A percentile compares a stretch with the other conserved stretches of the same genome.
Evolutionary conservation across 2,329 filamentous ascomycete species (phyloP).

Genomic region (Talaromyces verruculosus): DNA sequence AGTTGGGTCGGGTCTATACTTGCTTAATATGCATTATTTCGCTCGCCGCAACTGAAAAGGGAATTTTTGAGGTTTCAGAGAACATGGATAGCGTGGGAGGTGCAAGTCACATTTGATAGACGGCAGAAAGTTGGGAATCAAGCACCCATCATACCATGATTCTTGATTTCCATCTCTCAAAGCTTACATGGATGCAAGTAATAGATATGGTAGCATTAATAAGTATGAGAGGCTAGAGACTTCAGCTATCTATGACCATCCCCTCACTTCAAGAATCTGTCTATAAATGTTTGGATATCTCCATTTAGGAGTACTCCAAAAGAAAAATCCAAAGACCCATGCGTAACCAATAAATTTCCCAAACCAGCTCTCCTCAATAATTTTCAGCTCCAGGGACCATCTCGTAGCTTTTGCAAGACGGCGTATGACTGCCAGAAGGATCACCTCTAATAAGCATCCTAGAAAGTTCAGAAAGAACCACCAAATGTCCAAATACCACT

Average conservation of each 20-base stretch:
- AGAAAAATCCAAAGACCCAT: conserved; percentile 3
- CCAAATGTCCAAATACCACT: conserved; percentile 2
- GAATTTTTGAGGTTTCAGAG: not conserved
- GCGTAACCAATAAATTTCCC: conserved; percentile 6
- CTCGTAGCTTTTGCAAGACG: not conserved
- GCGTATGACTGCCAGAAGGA: not conserved
- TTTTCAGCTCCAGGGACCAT: not conserved
- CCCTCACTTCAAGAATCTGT: not conserved
- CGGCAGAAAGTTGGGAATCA: not conserved
- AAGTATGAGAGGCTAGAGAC: not conserved
- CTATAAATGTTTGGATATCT: not conserved
- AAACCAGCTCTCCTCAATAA: conserved; percentile 12
- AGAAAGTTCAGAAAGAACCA: conserved; percentile 16
- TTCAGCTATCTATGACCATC: not conserved
- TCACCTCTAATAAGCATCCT: not conserved
- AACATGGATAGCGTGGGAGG: not conserved
- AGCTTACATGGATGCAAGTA: not conserved
- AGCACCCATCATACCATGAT: not conserved
- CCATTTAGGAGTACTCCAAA: conserved; percentile 10
- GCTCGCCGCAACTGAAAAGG: not conserved
- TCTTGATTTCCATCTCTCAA: not conserved
- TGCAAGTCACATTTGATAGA: not conserved
- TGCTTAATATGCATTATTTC: not conserved
- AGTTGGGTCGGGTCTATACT: not conserved
- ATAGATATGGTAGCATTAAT: not conserved